Evolutionary conservation across 1,284 basidiomycete genomes (phyloP), one percentile per base, ranked within the genome.

Genomic region (Paramarasmius palmivorus): DNA sequence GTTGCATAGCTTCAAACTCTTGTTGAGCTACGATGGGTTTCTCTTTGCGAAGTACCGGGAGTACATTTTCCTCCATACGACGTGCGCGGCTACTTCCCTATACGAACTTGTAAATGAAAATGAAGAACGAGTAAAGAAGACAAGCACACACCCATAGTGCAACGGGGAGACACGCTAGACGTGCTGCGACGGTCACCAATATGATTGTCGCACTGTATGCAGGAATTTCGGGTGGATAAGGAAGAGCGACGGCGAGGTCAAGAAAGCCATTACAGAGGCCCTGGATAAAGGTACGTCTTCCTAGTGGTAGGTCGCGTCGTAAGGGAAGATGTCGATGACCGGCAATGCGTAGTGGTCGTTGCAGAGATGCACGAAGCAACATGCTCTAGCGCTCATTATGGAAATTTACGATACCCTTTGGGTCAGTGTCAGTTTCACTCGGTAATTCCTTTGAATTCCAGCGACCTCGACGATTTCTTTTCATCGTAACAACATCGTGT

Each of bases 131-230:
- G 20, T 8, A 40, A 17, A 32, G 19, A 39, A 26, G 17, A 22
- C 14, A 14, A 42, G 10, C 9, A 69, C 83, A 60, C 60, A 93
- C 92, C 93, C 92, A 95, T 68, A 93, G 65, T 56, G 88, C 84
- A 56, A 91, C 76, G 17, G 93, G 93, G 4, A 93, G 75, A 1
- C 92, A 85, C 46, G 75, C 71, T 7, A 87, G 71, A 59, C 93
- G 84, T 32, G 86, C 76, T 12, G 81, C 63, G 42, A 92, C 68
- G 1, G 92, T 91, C 53, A 86, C 74, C 3, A 92, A 65, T 40
- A 95, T 86, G 57, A 95, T 92, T 2, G 90, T 87, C 1, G 84
- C 78, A 1, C 92, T 82, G 69, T 93, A 92, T 0, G 82, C 71
- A 0, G 90, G 88, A 60, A 83, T 74, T 12, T 77, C 77, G 1